phyloP scores from a whole-genome alignment of 768 basidiomycete genomes.

The Chalciporus chontae region DNA sequence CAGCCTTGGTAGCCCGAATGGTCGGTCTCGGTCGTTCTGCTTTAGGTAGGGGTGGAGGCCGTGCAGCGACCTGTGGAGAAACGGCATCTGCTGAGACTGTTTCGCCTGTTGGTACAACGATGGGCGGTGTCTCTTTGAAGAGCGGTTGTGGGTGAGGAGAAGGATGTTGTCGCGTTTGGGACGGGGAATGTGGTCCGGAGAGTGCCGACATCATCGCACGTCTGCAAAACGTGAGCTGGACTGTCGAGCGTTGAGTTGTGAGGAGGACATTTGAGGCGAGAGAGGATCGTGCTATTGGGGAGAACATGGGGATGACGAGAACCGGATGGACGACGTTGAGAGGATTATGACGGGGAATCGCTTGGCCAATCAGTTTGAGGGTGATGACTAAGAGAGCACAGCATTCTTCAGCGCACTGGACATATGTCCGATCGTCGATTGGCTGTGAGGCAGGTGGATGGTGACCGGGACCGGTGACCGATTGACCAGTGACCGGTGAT shows the following conservation, averaged over 20 bases:
- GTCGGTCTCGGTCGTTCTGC: slow-evolving; percentile 60
- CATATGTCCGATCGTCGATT: not conserved
- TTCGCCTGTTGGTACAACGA: slow-evolving; percentile 45
- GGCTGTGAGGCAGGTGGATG: not conserved
- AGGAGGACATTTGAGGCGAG: slow-evolving; percentile 13
- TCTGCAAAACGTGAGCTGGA: slow-evolving; percentile 29
- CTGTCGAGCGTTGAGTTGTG: not conserved
- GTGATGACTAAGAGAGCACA: not conserved
- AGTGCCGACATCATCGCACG: slow-evolving; percentile 69
- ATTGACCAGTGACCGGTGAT: too few species aligned
- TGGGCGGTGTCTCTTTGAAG: slow-evolving; percentile 47
- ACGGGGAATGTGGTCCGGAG: slow-evolving; percentile 30
- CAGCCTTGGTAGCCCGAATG: slow-evolving; percentile 71
- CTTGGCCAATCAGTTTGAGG: not conserved
- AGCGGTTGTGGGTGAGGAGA: slow-evolving; percentile 9
- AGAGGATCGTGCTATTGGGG: slow-evolving; percentile 9
- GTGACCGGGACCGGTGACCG: too few species aligned
- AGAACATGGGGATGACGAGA: slow-evolving; percentile 17
- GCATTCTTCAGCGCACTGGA: not conserved
- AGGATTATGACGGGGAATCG: not conserved
- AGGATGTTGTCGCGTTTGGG: slow-evolving; percentile 16
- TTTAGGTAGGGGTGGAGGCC: slow-evolving; percentile 68
- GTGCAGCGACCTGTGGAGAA: slow-evolving; percentile 68
- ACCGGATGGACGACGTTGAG: not conserved
- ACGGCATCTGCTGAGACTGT: slow-evolving; percentile 55